Percentiles rank a stretch among this genome's conserved stretches.
These are phyloP conservation scores for Pterulicium gracile DNA, from an alignment of 1,284 basidiomycete genomes.

Conservation along the genomic window DNA sequence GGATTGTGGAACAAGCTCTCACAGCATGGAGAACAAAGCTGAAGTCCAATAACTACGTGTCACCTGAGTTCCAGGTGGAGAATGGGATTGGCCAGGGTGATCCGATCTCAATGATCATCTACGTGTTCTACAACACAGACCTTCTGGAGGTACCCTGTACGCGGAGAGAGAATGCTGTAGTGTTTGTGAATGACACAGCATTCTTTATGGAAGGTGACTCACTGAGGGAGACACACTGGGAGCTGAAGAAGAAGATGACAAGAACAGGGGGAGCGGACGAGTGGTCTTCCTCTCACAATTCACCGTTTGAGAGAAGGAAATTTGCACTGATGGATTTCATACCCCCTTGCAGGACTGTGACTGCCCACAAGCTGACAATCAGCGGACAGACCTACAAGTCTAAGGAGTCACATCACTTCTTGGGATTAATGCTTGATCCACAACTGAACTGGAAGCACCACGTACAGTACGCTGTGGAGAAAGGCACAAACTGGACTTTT, in stretches of 20 bases:
- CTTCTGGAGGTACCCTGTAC: constrained; percentile 11
- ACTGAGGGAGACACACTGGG: no score
- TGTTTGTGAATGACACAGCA: constrained; percentile 11
- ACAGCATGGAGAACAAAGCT: constrained; percentile 8
- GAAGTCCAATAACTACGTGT: constrained; percentile 10
- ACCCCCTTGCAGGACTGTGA: not conserved
- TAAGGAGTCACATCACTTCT: constrained; percentile 17
- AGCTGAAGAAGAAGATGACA: no score
- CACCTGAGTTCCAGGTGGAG: constrained; percentile 6
- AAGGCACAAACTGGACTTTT: constrained; percentile 16
- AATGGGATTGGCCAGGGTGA: constrained; percentile 14
- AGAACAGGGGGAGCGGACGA: no score
- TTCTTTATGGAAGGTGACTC: no score
- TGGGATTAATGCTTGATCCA: constrained; percentile 25
- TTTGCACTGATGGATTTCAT: constrained; percentile 15
- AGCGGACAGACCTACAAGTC: no score
- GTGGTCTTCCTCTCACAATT: constrained; percentile 4
- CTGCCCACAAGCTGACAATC: constrained; percentile 2
- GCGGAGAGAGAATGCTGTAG: constrained; percentile 4
- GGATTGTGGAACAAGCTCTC: constrained; percentile 4
- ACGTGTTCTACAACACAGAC: constrained; percentile 14
- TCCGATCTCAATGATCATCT: no score
- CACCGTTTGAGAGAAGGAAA: constrained; percentile 12
- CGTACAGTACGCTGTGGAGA: constrained; percentile 15
- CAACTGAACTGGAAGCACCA: constrained; percentile 23